A percentile compares a stretch with the other conserved stretches of the same genome.
Evolutionary conservation across 164 flowering plant genomes (phyloP).

Genomic region (Pachysandra terminalis): DNA sequence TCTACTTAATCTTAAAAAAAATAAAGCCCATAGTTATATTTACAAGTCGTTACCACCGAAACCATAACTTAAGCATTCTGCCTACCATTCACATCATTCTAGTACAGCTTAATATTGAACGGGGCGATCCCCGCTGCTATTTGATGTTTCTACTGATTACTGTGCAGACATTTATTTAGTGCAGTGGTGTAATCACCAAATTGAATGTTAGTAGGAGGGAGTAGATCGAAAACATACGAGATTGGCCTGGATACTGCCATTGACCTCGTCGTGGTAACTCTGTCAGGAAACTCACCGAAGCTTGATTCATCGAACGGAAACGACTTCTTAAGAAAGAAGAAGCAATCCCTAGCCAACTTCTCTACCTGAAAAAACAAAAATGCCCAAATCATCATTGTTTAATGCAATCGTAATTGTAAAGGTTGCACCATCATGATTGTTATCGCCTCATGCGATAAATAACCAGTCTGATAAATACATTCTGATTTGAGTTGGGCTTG

Average conservation of each 20-base stretch:
- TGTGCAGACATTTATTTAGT: constrained; percentile 27
- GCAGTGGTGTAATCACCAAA: constrained; percentile 48
- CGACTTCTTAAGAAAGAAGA: constrained; percentile 71
- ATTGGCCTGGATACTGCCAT: constrained; percentile 52
- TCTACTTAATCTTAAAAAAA: no score
- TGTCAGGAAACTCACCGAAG: constrained; percentile 54
- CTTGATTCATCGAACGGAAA: constrained; percentile 65
- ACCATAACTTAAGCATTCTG: no score
- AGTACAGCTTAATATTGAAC: no score
- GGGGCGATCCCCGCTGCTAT: neutral
- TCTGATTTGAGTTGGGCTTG: neutral
- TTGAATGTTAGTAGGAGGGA: constrained; percentile 52
- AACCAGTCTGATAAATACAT: no score
- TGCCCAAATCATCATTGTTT: neutral
- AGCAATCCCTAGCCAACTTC: constrained; percentile 71
- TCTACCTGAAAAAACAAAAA: constrained; percentile 61
- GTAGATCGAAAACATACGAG: constrained; percentile 66
- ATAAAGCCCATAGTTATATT: no score
- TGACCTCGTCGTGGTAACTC: constrained; percentile 28
- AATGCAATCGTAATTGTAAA: neutral
- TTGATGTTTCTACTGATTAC: neutral
- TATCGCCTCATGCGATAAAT: neutral
- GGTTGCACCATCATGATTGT: neutral
- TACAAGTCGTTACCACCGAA: no score
- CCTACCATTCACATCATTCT: no score